Conservation (phyloP, 805 yeast species). For the Starmerella vitae region DNA sequence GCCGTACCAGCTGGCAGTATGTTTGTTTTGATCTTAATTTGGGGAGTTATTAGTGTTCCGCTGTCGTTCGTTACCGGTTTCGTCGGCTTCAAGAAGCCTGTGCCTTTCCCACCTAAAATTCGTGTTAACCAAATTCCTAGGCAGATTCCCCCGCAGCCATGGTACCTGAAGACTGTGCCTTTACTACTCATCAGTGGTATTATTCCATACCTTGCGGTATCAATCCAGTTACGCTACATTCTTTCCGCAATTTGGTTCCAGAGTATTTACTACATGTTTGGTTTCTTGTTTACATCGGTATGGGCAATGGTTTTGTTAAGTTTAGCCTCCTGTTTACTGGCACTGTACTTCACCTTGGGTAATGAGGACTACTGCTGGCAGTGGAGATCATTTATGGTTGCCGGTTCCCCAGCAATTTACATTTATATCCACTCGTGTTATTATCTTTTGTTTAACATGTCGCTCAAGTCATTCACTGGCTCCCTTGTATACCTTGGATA, state of each 20-base stretch:
- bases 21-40: conserved; percentile 62
- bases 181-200: conserved; percentile 69
- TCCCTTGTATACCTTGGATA: conserved; percentile 73
- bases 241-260: conserved; percentile 87
- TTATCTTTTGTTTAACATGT: conserved; percentile 34
- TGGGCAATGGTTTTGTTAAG: conserved; percentile 72
- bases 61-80: conserved; percentile 73
- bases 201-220: conserved; percentile 88
- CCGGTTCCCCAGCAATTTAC: conserved; percentile 81
- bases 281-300: conserved; percentile 81
- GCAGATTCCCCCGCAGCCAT: conserved; percentile 85
- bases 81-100: conserved; percentile 49
- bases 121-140: conserved; percentile 92
- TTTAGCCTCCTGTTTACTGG: conserved; percentile 60
- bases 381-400: conserved; percentile 77
- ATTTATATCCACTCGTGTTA: conserved; percentile 72
- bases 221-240: conserved; percentile 88
- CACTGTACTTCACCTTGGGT: conserved; percentile 73
- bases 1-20: conserved; percentile 90
- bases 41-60: conserved; percentile 81
- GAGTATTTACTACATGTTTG: conserved; percentile 92
- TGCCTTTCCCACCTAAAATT: conserved; percentile 52
- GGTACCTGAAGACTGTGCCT: conserved; percentile 58
- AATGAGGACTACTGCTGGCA: conserved; percentile 95
- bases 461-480: conserved; percentile 64